Conservation (phyloP, 305 asterid genomes). For the Ajuga reptans region DNA sequence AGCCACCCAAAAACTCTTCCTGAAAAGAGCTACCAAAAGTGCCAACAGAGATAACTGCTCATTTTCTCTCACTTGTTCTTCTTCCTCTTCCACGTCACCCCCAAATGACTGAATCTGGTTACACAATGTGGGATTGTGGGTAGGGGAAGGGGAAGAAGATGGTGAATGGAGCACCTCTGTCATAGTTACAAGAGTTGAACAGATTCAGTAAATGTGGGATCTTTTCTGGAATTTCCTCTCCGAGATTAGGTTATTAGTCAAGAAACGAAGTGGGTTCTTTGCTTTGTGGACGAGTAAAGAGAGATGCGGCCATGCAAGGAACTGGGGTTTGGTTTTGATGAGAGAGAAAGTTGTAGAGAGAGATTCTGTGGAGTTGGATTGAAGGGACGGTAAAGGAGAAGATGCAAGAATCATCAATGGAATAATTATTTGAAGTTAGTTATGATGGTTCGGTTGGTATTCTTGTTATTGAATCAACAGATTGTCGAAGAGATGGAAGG, state of each 20-base stretch:
- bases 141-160: slow-evolving; percentile 64
- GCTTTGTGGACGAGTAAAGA: slow-evolving; percentile 13
- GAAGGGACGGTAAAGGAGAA: slow-evolving; percentile 25
- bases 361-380: slow-evolving; percentile 26
- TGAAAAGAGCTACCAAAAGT: slow-evolving; percentile 52
- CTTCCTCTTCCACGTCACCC: slow-evolving; percentile 29
- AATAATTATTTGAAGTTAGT: background rate
- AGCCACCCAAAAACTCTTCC: slow-evolving; percentile 70
- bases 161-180: slow-evolving; percentile 86
- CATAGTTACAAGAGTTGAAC: slow-evolving; percentile 35
- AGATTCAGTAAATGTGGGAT: slow-evolving; percentile 21
- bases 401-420: slow-evolving; percentile 31
- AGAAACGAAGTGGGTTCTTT: slow-evolving; percentile 35
- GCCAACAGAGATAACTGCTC: slow-evolving; percentile 67
- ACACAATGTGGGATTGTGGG: slow-evolving; percentile 45
- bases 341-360: background rate
- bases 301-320: slow-evolving; percentile 24
- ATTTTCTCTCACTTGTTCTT: slow-evolving; percentile 38
- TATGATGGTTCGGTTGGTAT: slow-evolving; percentile 3
- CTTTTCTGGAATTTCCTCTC: background rate
- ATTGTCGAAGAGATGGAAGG: background rate
- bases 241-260: slow-evolving; percentile 14
- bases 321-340: slow-evolving; percentile 21
- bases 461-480: background rate
- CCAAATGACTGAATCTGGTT: slow-evolving; percentile 23